Evolutionary conservation across 176 grass and related monocot genomes (phyloP).

Genomic region (Metroxylon sagu): DNA sequence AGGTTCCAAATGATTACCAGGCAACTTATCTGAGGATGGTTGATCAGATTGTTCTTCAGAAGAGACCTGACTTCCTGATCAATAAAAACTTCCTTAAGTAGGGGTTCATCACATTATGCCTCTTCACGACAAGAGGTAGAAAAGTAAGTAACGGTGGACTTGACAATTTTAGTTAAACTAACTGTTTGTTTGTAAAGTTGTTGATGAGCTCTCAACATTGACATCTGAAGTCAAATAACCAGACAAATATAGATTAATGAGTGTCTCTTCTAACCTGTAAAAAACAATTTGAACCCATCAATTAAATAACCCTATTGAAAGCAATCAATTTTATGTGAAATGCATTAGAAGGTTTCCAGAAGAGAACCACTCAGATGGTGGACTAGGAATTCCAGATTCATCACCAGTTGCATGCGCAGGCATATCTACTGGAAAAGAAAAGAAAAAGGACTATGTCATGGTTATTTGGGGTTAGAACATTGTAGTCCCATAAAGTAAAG

Average conservation of each 20-base stretch:
- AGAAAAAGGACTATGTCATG: neutral
- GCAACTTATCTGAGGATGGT: constrained; percentile 10
- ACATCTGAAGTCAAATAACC: constrained; percentile 42
- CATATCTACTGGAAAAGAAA: constrained; percentile 25
- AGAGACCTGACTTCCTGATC: constrained; percentile 13
- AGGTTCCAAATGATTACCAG: constrained; percentile 22
- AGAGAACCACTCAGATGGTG: constrained; percentile 71
- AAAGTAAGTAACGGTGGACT: neutral
- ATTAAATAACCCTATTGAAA: neutral
- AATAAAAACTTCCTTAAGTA: neutral
- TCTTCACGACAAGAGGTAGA: neutral
- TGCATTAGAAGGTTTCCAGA: constrained; percentile 10
- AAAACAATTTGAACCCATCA: neutral
- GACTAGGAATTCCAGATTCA: constrained; percentile 17
- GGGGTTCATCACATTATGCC: no score
- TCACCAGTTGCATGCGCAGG: constrained; percentile 21
- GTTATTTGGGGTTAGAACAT: no score
- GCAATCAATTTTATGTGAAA: neutral
- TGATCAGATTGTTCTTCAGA: constrained; percentile 7
- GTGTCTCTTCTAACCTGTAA: constrained; percentile 72
- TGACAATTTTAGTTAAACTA: constrained; percentile 11
- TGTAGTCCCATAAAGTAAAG: no score
- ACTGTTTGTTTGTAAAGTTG: constrained; percentile 25
- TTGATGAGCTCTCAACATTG: constrained; percentile 18
- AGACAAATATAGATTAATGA: constrained; percentile 85